Evolutionary conservation across 768 basidiomycete species (phyloP).

Genomic region (Mrakia blollopis): DNA sequence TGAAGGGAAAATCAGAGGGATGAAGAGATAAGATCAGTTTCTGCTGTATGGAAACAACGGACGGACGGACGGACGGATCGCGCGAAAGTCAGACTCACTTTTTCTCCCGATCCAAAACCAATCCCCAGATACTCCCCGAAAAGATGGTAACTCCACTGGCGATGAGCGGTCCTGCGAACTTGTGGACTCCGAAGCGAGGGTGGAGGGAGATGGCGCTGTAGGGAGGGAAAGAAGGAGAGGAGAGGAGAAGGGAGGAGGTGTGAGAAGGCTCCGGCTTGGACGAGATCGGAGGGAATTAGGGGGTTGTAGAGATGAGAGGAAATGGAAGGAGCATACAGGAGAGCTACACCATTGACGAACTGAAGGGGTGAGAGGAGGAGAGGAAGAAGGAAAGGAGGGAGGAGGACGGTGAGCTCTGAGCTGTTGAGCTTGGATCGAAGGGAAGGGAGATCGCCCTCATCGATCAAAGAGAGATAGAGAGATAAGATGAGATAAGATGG

Average conservation of each 20-base stretch:
- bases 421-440: not conserved
- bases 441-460: not conserved
- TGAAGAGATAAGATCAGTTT: not conserved
- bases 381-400: not conserved
- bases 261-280: no score
- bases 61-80: not conserved
- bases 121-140: conserved; percentile 10
- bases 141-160: conserved; percentile 20
- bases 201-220: conserved; percentile 9
- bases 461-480: not conserved
- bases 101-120: conserved; percentile 18
- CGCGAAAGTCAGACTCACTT: not conserved
- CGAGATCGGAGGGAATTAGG: not conserved
- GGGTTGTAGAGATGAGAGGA: not conserved
- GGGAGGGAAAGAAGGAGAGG: not conserved
- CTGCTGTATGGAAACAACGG: not conserved
- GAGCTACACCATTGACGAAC: conserved; percentile 25
- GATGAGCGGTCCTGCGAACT: conserved; percentile 27
- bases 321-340: not conserved
- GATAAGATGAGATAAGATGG: not conserved
- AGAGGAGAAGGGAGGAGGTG: not conserved
- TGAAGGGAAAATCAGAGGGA: not conserved
- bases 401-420: not conserved
- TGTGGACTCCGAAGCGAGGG: conserved; percentile 24
- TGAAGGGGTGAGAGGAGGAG: not conserved